These are phyloP conservation scores for Glutinoglossum americanum DNA, from an alignment of 495 filamentous ascomycete species.

Conservation along the genomic window DNA sequence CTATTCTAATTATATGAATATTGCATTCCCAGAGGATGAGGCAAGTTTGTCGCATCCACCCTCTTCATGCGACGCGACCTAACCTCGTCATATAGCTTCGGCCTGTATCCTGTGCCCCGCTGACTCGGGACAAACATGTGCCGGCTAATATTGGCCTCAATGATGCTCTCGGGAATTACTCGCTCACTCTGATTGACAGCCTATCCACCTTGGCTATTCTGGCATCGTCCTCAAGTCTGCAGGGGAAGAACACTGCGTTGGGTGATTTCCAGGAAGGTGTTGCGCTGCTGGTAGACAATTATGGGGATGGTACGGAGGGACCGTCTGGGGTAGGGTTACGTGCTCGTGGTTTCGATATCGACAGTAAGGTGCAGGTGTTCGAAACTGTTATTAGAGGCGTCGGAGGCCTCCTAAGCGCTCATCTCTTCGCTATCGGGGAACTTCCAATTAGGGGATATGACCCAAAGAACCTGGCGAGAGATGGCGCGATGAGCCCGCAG, in stretches of 20 bases:
- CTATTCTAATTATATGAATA: slow-evolving; percentile 79
- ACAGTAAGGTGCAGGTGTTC: slow-evolving; percentile 96
- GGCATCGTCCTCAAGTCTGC: slow-evolving; percentile 30
- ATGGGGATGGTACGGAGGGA: slow-evolving; percentile 61
- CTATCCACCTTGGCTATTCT: slow-evolving; percentile 83
- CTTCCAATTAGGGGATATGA: slow-evolving; percentile 63
- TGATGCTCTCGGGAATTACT: slow-evolving; percentile 93
- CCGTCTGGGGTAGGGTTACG: slow-evolving; percentile 47
- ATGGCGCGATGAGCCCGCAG: slow-evolving; percentile 7
- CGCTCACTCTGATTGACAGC: slow-evolving; percentile 83
- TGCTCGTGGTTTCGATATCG: slow-evolving; percentile 76
- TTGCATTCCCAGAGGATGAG: slow-evolving; percentile 95
- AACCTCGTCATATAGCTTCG: slow-evolving; percentile 31
- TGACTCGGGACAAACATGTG: slow-evolving; percentile 61
- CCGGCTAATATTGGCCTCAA: slow-evolving; percentile 73
- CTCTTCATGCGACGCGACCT: background rate
- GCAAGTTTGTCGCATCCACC: slow-evolving; percentile 16
- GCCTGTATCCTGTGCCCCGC: slow-evolving; percentile 63
- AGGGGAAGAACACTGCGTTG: slow-evolving; percentile 21
- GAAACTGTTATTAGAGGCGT: slow-evolving; percentile 91
- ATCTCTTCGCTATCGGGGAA: slow-evolving; percentile 79
- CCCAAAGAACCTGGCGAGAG: slow-evolving; percentile 18
- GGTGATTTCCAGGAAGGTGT: slow-evolving; percentile 60
- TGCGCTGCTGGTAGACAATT: slow-evolving; percentile 54
- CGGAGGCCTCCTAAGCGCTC: slow-evolving; percentile 76